These are phyloP conservation scores for Viola odorata DNA, from an alignment of 345 rosid genomes.

Conservation along the genomic window DNA sequence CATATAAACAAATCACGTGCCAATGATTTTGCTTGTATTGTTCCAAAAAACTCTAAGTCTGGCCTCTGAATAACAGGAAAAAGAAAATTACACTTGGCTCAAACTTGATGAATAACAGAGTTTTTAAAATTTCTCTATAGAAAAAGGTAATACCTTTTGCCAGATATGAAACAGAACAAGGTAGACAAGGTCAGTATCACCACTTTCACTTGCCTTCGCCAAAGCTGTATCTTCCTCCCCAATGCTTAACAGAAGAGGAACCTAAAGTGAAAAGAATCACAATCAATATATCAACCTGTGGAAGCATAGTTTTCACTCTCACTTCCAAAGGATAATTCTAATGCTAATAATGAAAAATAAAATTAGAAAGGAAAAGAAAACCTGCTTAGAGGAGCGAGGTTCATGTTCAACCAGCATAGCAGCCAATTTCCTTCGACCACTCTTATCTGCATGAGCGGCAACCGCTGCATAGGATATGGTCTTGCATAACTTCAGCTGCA, in stretches of 20 bases:
- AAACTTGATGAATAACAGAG: background rate
- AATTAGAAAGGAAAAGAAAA: slow-evolving; percentile 1
- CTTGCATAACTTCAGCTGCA: slow-evolving; percentile 82
- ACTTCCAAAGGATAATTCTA: background rate
- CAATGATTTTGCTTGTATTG: slow-evolving; percentile 73
- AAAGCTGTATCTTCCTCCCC: slow-evolving; percentile 95
- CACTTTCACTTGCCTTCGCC: slow-evolving; percentile 89
- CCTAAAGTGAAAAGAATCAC: slow-evolving; percentile 37
- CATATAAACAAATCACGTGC: slow-evolving; percentile 81
- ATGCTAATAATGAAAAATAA: background rate
- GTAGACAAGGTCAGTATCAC: slow-evolving; percentile 92
- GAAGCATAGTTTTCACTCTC: background rate
- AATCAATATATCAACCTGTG: background rate
- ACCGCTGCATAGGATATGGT: slow-evolving; percentile 98
- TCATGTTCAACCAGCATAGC: slow-evolving; percentile 97
- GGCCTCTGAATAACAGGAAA: slow-evolving; percentile 53
- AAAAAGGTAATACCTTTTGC: slow-evolving; percentile 58
- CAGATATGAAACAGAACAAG: slow-evolving; percentile 94
- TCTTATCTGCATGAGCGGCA: slow-evolving; percentile 98
- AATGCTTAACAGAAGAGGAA: slow-evolving; percentile 89
- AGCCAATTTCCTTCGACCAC: slow-evolving; percentile 83
- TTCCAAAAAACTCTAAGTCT: slow-evolving; percentile 78
- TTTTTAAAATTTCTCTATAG: background rate
- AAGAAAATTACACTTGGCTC: background rate
- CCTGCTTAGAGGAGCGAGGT: slow-evolving; percentile 95